A percentile compares a stretch with the other conserved stretches of the same genome.
Evolutionary conservation across 192 early-diverging fungal species (phyloP).

Genomic region (Chytriomyces sp.): DNA sequence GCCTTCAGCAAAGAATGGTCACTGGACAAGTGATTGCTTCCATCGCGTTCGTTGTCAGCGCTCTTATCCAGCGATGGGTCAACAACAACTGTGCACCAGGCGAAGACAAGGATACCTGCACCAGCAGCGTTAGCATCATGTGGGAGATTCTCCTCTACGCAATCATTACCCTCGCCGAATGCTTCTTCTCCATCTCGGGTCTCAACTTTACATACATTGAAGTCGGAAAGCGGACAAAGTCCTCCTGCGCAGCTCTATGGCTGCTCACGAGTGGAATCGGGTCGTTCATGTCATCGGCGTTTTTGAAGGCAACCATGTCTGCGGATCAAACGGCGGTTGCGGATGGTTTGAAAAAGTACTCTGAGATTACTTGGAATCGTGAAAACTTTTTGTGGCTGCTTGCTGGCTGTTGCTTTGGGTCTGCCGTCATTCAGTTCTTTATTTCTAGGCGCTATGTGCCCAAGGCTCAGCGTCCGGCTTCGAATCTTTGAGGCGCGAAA

Average conservation of each 20-base stretch:
- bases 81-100: constrained; percentile 27
- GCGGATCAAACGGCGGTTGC: constrained; percentile 2
- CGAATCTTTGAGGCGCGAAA: too few species aligned
- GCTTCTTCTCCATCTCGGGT: constrained; percentile 63
- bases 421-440: constrained; percentile 48
- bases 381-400: constrained; percentile 41
- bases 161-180: constrained; percentile 62
- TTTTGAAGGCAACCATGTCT: constrained; percentile 29
- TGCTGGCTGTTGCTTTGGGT: constrained; percentile 43
- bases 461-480: constrained; percentile 43
- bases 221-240: constrained; percentile 65
- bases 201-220: constrained; percentile 71
- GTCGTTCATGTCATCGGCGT: constrained; percentile 45
- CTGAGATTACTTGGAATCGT: constrained; percentile 9
- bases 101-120: not conserved
- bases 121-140: not conserved
- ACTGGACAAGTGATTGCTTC: constrained; percentile 58
- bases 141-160: constrained; percentile 48
- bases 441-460: constrained; percentile 55
- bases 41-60: constrained; percentile 49
- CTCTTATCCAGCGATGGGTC: constrained; percentile 42
- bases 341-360: not conserved
- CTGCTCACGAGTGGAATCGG: constrained; percentile 56
- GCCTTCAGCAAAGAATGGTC: constrained; percentile 60
- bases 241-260: constrained; percentile 63